Conservation (phyloP, 2,329 filamentous ascomycete genomes). For the Penicillium sclerotiorum region DNA sequence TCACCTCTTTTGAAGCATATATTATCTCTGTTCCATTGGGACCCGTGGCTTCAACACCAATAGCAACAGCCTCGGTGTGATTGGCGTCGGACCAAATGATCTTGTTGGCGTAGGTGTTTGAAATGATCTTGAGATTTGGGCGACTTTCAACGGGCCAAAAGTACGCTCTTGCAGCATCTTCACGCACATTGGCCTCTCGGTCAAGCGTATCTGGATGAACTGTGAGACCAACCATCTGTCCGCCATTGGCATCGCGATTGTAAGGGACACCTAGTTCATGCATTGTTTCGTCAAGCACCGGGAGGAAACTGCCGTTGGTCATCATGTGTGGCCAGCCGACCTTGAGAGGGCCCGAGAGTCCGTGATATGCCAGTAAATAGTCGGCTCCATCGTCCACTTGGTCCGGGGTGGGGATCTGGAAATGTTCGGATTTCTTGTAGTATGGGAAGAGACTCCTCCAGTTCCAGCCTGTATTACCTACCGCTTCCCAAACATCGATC, state of each 20-base stretch:
- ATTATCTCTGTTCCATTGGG: conserved; percentile 26
- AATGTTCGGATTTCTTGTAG: conserved; percentile 34
- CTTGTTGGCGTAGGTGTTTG: conserved; percentile 46
- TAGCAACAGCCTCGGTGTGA: conserved; percentile 23
- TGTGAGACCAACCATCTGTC: conserved; percentile 49
- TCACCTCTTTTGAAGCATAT: conserved; percentile 53
- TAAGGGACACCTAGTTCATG: conserved; percentile 40
- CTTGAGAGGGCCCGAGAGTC: conserved; percentile 32
- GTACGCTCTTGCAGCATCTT: conserved; percentile 53
- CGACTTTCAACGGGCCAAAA: conserved; percentile 48
- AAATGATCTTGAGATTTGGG: conserved; percentile 49
- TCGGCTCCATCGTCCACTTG: conserved; percentile 28
- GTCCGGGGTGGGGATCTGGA: conserved; percentile 28
- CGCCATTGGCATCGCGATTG: conserved; percentile 49
- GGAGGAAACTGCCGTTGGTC: conserved; percentile 28
- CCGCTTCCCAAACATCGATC: conserved; percentile 40
- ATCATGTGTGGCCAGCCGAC: conserved; percentile 29
- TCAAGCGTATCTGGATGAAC: conserved; percentile 49
- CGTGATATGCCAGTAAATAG: conserved; percentile 34
- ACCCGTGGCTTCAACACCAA: conserved; percentile 33
- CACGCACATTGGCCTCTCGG: conserved; percentile 40
- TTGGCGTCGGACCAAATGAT: conserved; percentile 40
- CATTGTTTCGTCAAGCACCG: conserved; percentile 43
- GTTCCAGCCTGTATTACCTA: conserved; percentile 38
- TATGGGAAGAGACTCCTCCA: conserved; percentile 36